Base-by-base conservation (phyloP, 768 basidiomycete genomes). In the Auriculariales sp. region DNA sequence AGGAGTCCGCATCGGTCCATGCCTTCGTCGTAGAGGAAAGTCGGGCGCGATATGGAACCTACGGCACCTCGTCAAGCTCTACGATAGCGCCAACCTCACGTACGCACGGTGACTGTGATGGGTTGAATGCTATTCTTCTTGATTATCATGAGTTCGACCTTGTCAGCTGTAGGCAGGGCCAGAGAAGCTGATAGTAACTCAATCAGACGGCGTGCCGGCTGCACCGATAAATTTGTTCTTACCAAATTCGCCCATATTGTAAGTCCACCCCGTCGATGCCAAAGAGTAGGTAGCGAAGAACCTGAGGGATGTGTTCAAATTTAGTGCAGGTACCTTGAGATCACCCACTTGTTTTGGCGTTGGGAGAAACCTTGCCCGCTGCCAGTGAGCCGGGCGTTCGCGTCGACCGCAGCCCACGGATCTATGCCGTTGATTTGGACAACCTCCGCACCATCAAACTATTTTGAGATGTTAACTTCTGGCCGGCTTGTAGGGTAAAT, bases 1-100 rank as follows among this genome's bases (percentile, higher is more conserved):
- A 77, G 10, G 75, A 72, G 6, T 63, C 61, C 2, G 62, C 59
- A 56, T 77, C 68, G 2, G 72, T 73, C 57, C 77, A 81, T 17
- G 66, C 58, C 22, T 65, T 65, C n/a, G 72, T 63, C 10, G 59
- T 57, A 1, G 70, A 61, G 22, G 71, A 69, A 53, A 78, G 67
- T 33, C 74, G 70, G 2, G 77, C 77, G 32, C 74, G 73, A 59
- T 76, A 80, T 11, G 78, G 77, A 48, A 79, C 59, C 77, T 79
- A 39, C 6, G 25, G 15, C 11, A n/a, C 35, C n/a, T 3, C 7
- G 15, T 36, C 7, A 15, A n/a, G 7, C 2, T 15, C 22, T 9
- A 6, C 35, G 7, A 9, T 22, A 36, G 35, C 10, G 10, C 35
- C n/a, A 9, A 6, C n/a, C 15, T 15, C 17, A 12, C 28, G 36